Base-by-base conservation (phyloP, 495 filamentous ascomycete genomes). In the Tetracladium marchalianum region DNA sequence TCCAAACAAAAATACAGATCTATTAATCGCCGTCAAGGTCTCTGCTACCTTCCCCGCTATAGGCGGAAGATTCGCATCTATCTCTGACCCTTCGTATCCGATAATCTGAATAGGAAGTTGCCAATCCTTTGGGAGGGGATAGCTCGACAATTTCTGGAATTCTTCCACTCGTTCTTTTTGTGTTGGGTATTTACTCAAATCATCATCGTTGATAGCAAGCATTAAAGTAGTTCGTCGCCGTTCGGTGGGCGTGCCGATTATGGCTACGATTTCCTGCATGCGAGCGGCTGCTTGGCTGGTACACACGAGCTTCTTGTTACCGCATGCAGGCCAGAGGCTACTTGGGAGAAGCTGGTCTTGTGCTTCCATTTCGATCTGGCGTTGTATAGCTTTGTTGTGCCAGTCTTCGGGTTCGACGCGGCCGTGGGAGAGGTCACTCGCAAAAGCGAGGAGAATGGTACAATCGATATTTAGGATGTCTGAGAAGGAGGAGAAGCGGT, bases 391-490 rank as follows among this genome's bases (percentile, higher is more conserved):
- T 43, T 56, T 60, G 53, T 82, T 75, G 48, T 75, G 73, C 57
- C 63, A 67, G 36, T 54, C 61, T 41, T 64, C 37, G 4, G 68
- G 56, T n/a, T 61, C 53, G 7, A 72, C 67, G 35, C 70, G 65
- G 18, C 63, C 57, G 54, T 85, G 81, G 0, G 79, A 84, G 5
- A 87, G 68, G 56, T 87, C 83, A n/a, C 79, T 84, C 16, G 80
- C 74, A 36, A 84, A 65, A 15, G 81, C 83, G 10, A 87, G 72
- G 22, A 87, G 68, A 44, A 87, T 69, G 8, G 82, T 85, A 63
- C 82, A 86, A 60, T 87, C 83, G 49, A 87, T 70, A 61, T 87
- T 87, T 33, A 87, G 51, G 3, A 66, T 73, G 6, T 68, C 31
- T 1, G 80, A 77, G 55, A 85, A 76, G 1, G 61, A 53, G 27